Evolutionary conservation across 805 yeast genomes (phyloP).

Genomic region (Cyberlindnera maritima): DNA sequence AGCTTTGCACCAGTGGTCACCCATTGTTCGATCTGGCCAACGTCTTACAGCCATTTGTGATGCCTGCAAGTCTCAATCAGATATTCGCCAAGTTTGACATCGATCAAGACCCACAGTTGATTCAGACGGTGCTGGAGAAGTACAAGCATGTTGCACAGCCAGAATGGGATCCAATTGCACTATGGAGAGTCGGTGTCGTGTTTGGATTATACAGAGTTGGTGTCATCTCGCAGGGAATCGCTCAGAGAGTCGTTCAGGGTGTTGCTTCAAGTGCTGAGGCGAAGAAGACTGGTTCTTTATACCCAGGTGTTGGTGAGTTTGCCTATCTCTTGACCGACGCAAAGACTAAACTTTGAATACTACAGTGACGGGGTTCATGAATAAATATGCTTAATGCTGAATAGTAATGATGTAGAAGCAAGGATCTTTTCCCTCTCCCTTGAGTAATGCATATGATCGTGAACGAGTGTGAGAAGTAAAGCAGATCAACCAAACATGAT

Average conservation of each 20-base stretch:
- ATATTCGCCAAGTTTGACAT: slow-evolving; percentile 27
- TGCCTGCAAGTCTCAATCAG: slow-evolving; percentile 39
- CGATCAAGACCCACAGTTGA: slow-evolving; percentile 11
- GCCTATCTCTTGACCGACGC: slow-evolving; percentile 20
- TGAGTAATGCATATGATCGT: background rate
- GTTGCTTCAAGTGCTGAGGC: slow-evolving; percentile 55
- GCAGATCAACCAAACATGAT: slow-evolving; percentile 33
- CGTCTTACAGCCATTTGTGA: slow-evolving; percentile 50
- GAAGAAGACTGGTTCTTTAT: slow-evolving; percentile 33
- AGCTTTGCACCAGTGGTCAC: slow-evolving; percentile 61
- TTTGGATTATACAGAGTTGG: slow-evolving; percentile 54
- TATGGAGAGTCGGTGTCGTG: slow-evolving; percentile 52
- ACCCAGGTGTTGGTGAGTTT: slow-evolving; percentile 29
- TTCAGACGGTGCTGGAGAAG: slow-evolving; percentile 17
- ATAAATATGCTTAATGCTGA: too few species aligned
- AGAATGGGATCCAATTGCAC: slow-evolving; percentile 27
- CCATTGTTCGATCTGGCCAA: slow-evolving; percentile 63
- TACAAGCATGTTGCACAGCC: slow-evolving; percentile 18
- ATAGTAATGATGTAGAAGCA: background rate
- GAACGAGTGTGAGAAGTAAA: background rate
- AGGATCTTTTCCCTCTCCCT: background rate
- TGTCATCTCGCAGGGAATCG: slow-evolving; percentile 62
- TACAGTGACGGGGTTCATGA: background rate
- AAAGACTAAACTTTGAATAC: slow-evolving; percentile 3
- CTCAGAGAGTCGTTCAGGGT: slow-evolving; percentile 50